A percentile compares a stretch with the other conserved stretches of the same genome.
Conservation (phyloP, 331 rosid species). For the Quercus phellos region DNA sequence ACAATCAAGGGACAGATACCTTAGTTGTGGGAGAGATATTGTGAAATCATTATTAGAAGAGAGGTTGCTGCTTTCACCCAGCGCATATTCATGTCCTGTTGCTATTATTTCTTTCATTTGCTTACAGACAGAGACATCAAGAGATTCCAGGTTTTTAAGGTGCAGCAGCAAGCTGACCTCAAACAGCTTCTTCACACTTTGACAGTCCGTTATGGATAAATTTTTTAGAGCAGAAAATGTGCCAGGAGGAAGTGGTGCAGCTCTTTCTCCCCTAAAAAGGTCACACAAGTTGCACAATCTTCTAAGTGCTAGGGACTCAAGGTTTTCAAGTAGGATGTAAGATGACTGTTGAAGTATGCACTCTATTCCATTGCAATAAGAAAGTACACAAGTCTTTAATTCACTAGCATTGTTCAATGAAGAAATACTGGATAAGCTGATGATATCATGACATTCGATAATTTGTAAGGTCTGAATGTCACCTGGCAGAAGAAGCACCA, state of each 20-base stretch:
- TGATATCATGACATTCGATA: background rate
- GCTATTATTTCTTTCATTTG: background rate
- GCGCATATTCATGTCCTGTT: background rate
- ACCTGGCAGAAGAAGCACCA: background rate
- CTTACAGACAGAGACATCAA: rapidly evolving
- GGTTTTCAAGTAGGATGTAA: background rate
- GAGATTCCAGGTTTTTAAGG: background rate
- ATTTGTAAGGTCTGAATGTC: background rate
- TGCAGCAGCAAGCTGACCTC: background rate
- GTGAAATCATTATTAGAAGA: background rate
- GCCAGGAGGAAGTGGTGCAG: background rate
- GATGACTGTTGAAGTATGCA: background rate
- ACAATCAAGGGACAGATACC: rapidly evolving
- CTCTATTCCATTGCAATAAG: background rate
- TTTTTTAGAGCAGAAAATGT: background rate
- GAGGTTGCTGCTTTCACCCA: background rate
- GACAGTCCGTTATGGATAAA: rapidly evolving
- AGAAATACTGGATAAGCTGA: background rate
- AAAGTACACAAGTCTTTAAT: background rate
- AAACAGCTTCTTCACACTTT: background rate
- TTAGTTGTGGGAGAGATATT: background rate
- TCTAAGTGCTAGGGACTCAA: background rate
- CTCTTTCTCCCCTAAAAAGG: background rate
- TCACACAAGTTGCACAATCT: background rate
- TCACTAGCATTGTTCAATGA: background rate